Base-by-base conservation (phyloP, 257 asterid species). In the Ocimum tenuiflorum region DNA sequence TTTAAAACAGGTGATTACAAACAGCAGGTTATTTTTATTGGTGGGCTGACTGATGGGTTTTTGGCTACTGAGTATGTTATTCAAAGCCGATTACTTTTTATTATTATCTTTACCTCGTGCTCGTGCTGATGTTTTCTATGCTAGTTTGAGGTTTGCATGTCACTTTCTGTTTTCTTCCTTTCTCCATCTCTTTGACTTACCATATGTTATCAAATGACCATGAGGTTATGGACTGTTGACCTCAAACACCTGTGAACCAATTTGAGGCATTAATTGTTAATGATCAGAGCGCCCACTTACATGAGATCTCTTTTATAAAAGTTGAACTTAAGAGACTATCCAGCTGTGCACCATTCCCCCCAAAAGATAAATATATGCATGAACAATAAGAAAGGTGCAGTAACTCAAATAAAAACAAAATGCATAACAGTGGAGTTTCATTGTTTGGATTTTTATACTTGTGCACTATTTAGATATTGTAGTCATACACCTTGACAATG, bases 31-130 rank as follows among this genome's bases (percentile, higher is more conserved):
- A 85, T 94, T 76, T 88, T 94, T 67, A 88, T 90, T 63, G 97
- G 96, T 65, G 99, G 99, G 68, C 81, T 90, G 55, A 86, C 95
- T 0, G 94, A 90, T 74, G 99, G 99, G 52, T 88, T 94, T 79
- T 78, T 94, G 85, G 99, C 97, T 33, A 85, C 97, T 0, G 86
- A 85, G 99, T 94, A 94, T 46, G 97, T 73, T 27, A n/a, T 46
- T 29, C 53, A 18, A 57, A 38, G 4, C 55, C 45, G 63, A 43
- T 62, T 33, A 42, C 15, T 9, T 61, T n/a, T 41, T 23, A 9
- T 6, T 14, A 8, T 65, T 36, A 29, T 24, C 47, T 24, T 20
- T 52, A 36, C 48, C 22, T 50, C 33, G 48, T 50, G 6, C 17
- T 19, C 24, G 11, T 38, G 39, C 38, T 39, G 6, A 13, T 7